Base-by-base conservation (phyloP, 2,329 filamentous ascomycete genomes). In the Paradendryphiella salina region DNA sequence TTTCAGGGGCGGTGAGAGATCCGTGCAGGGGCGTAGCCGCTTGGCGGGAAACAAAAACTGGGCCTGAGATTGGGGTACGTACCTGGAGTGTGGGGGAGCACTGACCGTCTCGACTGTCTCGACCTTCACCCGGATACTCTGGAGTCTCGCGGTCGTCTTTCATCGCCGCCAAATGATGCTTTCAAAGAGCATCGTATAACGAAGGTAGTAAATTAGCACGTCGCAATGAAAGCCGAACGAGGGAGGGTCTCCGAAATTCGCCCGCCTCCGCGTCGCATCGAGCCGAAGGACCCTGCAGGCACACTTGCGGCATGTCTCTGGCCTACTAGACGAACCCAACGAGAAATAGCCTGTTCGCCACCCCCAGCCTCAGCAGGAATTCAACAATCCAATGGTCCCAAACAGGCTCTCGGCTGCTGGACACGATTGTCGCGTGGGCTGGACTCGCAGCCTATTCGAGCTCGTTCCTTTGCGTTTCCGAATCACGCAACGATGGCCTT, bases 1-100 rank as follows among this genome's bases (percentile, higher is more conserved):
- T 36, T 52, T 52, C 39, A 48, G 48, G 57, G 57, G 58, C 58
- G 54, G 56, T 57, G 48, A 57, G 56, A 33, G 56, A 50, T 55
- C 53, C 49, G 49, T 59, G 56, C 53, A 50, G 42, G 51, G 49
- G 18, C 43, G 17, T 33, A 26, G 21, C 18, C 31, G 29, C 38
- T 50, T 52, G 53, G 40, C 46, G 13, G n/a, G 20, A 35, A 39
- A 33, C 15, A 14, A 17, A 36, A 17, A 36, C 38, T 33, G 43
- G 42, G 39, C 33, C 23, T 2, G 5, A 4, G 5, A 26, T 36
- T 17, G 33, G 40, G 28, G 15, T 31, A 21, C 9, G 31, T 38
- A 20, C 3, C 18, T 26, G 17, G 32, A 42, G 38, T 52, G 29
- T 36, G 49, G 49, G 49, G 49, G 34, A 38, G 15, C 33, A 45